These are phyloP conservation scores for Herpetospermum pedunculosum DNA, from an alignment of 306 rosid genomes.

Conservation along the genomic window DNA sequence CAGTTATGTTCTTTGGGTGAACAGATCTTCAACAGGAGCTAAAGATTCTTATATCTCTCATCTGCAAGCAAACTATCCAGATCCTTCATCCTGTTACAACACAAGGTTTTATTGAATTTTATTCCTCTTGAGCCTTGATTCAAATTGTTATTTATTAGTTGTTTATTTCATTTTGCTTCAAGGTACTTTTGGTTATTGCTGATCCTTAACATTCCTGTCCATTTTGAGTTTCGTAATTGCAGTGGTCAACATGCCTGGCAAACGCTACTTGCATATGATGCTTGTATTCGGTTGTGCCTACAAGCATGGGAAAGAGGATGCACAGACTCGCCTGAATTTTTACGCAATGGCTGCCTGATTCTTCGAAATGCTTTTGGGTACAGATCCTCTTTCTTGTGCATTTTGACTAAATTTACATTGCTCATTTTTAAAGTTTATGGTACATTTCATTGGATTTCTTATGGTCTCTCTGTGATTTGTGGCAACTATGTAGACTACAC, in stretches of 20 bases:
- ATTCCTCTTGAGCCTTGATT: not conserved
- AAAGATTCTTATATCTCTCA: constrained; percentile 25
- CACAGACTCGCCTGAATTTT: constrained; percentile 79
- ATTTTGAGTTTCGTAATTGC: constrained; percentile 16
- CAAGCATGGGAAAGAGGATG: constrained; percentile 93
- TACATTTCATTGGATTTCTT: not conserved
- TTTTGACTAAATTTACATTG: not conserved
- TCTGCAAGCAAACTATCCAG: constrained; percentile 27
- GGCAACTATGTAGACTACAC: constrained; percentile 38
- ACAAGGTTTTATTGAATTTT: constrained; percentile 38
- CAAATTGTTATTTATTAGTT: not conserved
- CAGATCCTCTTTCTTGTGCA: constrained; percentile 12
- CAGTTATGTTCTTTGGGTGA: constrained; percentile 13
- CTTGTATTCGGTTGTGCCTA: constrained; percentile 84
- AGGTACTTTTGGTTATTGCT: not conserved
- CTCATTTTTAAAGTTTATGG: constrained; percentile 6
- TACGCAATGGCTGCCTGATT: constrained; percentile 61
- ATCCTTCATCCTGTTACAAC: constrained; percentile 35
- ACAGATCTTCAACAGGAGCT: constrained; percentile 28
- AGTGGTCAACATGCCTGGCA: constrained; percentile 91
- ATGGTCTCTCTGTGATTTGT: constrained; percentile 11
- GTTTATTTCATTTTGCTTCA: not conserved
- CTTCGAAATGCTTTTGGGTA: constrained; percentile 96
- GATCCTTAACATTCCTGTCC: not conserved
- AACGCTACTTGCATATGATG: constrained; percentile 85